phyloP scores from a whole-genome alignment of 441 rosid species.

The Erodium moschatum region DNA sequence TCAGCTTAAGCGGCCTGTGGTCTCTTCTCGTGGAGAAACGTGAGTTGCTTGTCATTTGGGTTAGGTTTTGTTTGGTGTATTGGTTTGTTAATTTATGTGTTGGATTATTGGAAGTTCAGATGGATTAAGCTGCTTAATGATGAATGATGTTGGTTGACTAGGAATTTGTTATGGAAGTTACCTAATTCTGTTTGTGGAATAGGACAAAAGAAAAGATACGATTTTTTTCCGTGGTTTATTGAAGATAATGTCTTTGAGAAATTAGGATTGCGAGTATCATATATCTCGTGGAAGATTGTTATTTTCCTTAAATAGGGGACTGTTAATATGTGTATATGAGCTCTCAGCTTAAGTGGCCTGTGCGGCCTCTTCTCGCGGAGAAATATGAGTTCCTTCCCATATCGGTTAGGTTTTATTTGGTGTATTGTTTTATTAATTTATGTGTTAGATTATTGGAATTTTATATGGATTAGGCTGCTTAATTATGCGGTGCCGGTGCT shows the following conservation, averaged over 20 bases:
- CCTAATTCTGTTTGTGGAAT: not conserved
- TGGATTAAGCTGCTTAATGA: slow-evolving; percentile 22
- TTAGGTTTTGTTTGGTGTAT: slow-evolving; percentile 4
- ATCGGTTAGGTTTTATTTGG: too few relatives aligned
- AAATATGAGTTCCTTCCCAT: slow-evolving; percentile 41
- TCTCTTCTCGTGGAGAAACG: slow-evolving; percentile 67
- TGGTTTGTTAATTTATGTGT: slow-evolving; percentile 9
- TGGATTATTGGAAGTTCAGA: slow-evolving; percentile 19
- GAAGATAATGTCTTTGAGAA: not conserved
- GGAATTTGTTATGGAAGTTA: not conserved
- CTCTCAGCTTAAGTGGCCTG: slow-evolving; percentile 54
- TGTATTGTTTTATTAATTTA: too few relatives aligned
- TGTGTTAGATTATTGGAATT: too few relatives aligned
- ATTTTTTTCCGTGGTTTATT: not conserved
- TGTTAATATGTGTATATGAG: slow-evolving; percentile 28
- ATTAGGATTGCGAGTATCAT: not conserved
- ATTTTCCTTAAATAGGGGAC: too few relatives aligned
- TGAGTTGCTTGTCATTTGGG: slow-evolving; percentile 28
- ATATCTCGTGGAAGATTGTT: not conserved
- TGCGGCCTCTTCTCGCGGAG: slow-evolving; percentile 48
- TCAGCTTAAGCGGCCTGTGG: slow-evolving; percentile 51
- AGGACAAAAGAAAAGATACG: not conserved
- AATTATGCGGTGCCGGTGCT: slow-evolving; percentile 7
- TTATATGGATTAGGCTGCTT: too few relatives aligned
- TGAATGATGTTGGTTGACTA: slow-evolving; percentile 15